These are phyloP conservation scores for Ambispora gerdemannii DNA, from an alignment of 192 early-diverging fungal species.

Conservation along the genomic window DNA sequence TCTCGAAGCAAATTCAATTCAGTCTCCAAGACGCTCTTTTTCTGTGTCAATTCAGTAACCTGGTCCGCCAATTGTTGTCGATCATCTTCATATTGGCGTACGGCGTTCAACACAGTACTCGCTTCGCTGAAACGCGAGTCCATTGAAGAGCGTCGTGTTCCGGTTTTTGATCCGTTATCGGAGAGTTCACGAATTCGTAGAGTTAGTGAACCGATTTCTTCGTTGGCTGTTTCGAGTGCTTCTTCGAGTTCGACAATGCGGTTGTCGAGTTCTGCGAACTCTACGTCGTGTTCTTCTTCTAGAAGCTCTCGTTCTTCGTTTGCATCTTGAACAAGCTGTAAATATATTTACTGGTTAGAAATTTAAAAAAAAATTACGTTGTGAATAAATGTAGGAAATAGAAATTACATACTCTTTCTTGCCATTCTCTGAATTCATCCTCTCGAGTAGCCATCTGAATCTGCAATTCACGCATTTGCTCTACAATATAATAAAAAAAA, in stretches of 20 bases:
- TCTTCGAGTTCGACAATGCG: conserved; percentile 27
- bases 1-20: conserved; percentile 22
- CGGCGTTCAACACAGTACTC: too few relatives aligned
- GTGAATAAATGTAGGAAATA: not conserved
- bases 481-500: conserved; percentile 2
- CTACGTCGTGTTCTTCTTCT: conserved; percentile 14
- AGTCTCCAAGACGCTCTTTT: conserved; percentile 29
- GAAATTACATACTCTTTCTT: conserved; percentile 1
- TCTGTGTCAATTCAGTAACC: conserved; percentile 29
- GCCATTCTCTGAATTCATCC: conserved; percentile 27
- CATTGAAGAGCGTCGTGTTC: not conserved
- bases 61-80: conserved; percentile 24
- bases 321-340: conserved; percentile 18
- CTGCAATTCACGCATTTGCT: conserved; percentile 26
- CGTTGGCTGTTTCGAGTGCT: conserved; percentile 22
- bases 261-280: not conserved
- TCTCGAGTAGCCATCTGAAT: conserved; percentile 25
- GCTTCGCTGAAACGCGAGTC: not conserved
- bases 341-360: not conserved
- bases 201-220: conserved; percentile 30
- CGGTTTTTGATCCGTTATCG: not conserved
- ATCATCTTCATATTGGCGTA: conserved; percentile 13
- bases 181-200: conserved; percentile 10
- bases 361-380: not conserved
- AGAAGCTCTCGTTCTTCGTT: conserved; percentile 14